Conservation (phyloP, 169 alveolate species). For the Eimeria zaria region DNA sequence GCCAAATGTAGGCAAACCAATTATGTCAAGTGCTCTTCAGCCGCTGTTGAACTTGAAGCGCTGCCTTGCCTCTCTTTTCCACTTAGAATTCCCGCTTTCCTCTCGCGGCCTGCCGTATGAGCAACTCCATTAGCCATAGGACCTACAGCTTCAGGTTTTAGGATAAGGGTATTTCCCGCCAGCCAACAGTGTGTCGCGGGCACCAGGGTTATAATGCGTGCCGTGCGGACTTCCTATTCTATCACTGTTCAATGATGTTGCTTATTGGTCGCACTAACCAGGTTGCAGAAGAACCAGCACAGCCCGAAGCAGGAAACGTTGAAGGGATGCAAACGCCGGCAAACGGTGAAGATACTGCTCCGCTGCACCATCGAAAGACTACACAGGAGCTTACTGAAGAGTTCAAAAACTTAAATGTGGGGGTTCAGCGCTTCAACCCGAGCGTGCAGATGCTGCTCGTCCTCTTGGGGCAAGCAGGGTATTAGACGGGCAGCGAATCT, state of each 20-base stretch:
- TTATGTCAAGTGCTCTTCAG: background rate
- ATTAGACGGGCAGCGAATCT: background rate
- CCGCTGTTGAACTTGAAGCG: background rate
- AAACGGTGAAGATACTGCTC: conserved; percentile 15
- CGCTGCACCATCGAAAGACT: conserved; percentile 35
- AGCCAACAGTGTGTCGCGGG: background rate
- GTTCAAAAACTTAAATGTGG: conserved; percentile 67
- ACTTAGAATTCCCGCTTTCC: background rate
- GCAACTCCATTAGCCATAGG: background rate
- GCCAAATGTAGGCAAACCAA: background rate
- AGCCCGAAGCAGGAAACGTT: background rate
- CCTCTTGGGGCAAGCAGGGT: background rate
- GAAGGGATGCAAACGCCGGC: background rate
- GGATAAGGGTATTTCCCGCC: background rate
- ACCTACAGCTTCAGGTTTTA: background rate
- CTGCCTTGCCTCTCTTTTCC: background rate
- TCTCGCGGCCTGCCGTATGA: background rate
- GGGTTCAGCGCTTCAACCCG: background rate
- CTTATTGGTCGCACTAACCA: background rate
- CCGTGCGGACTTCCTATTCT: background rate
- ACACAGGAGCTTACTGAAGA: conserved; percentile 62
- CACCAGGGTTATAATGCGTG: background rate
- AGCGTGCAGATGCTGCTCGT: background rate
- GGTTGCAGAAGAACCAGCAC: background rate
- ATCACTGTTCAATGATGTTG: background rate